These are phyloP conservation scores for Leptomonas seymouri DNA, from an alignment of 208 protist species.

Conservation along the genomic window DNA sequence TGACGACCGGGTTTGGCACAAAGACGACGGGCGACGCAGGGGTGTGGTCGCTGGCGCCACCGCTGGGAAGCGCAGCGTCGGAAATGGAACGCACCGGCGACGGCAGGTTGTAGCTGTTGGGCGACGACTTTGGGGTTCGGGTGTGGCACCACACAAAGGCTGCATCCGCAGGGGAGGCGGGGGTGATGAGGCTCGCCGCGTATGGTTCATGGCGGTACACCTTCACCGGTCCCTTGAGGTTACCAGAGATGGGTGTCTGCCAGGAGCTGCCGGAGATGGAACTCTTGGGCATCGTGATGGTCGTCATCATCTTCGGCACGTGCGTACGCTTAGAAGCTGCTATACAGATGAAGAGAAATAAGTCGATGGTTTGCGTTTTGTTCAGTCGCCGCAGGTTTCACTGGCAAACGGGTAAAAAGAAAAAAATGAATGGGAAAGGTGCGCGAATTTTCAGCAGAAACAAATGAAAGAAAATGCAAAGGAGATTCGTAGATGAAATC, in stretches of 20 bases:
- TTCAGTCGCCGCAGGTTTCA: too few relatives aligned
- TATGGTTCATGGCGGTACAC: conserved; percentile 77
- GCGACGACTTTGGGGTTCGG: conserved; percentile 11
- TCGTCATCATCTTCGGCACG: background rate
- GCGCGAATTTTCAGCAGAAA: background rate
- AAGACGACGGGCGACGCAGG: conserved; percentile 7
- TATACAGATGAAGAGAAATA: too few relatives aligned
- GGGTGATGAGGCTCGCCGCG: conserved; percentile 40
- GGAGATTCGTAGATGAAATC: too few relatives aligned
- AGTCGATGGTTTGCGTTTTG: too few relatives aligned
- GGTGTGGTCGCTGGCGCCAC: conserved; percentile 7
- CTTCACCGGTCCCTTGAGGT: conserved; percentile 7
- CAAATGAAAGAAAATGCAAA: background rate
- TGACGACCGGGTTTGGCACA: background rate
- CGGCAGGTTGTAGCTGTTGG: conserved; percentile 8
- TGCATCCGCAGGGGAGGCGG: conserved; percentile 24
- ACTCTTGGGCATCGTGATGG: conserved; percentile 3
- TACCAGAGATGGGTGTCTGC: conserved; percentile 15
- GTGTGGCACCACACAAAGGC: conserved; percentile 23
- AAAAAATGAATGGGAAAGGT: conserved; percentile 12
- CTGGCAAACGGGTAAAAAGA: conserved; percentile 11
- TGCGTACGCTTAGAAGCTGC: too few relatives aligned
- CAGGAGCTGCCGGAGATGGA: conserved; percentile 27
- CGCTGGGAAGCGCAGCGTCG: conserved; percentile 15
- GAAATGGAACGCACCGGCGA: conserved; percentile 18